Evolutionary conservation across 2,329 filamentous ascomycete genomes (phyloP).

Genomic region (Penicillium sp.): DNA sequence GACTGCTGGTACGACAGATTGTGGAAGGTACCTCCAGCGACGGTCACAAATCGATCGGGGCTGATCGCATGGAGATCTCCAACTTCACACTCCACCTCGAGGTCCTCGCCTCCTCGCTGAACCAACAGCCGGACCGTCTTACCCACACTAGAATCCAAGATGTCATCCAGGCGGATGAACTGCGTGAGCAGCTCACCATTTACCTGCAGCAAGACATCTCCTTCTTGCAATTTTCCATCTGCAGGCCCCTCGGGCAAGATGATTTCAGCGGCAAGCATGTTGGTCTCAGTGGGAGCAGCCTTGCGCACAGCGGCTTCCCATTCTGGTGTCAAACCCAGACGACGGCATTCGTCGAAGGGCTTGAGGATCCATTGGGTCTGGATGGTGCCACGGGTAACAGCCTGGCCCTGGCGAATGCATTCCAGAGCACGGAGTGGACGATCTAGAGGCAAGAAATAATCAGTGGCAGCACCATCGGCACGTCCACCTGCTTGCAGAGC

Average conservation of each 20-base stretch:
- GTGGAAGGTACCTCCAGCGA: slow-evolving; percentile 93
- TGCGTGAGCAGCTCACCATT: slow-evolving; percentile 92
- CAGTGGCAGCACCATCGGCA: slow-evolving; percentile 91
- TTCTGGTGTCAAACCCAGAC: slow-evolving; percentile 78
- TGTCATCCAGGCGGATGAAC: slow-evolving; percentile 88
- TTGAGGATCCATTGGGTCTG: slow-evolving; percentile 97
- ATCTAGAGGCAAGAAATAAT: slow-evolving; percentile 95
- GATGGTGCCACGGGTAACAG: slow-evolving; percentile 89
- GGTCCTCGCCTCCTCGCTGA: slow-evolving; percentile 84
- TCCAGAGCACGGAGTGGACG: slow-evolving; percentile 83
- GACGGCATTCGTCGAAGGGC: slow-evolving; percentile 93
- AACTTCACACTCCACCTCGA: slow-evolving; percentile 82
- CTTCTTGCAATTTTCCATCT: slow-evolving; percentile 84
- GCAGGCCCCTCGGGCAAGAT: slow-evolving; percentile 89
- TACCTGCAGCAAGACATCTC: slow-evolving; percentile 89
- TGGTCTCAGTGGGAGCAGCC: slow-evolving; percentile 87
- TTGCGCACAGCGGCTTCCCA: slow-evolving; percentile 86
- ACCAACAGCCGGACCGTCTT: slow-evolving; percentile 77
- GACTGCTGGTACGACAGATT: slow-evolving; percentile 96
- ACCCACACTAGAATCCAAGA: slow-evolving; percentile 85
- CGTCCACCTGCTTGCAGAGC: slow-evolving; percentile 92
- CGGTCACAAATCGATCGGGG: slow-evolving; percentile 91
- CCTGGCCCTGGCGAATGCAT: slow-evolving; percentile 75
- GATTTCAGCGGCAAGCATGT: slow-evolving; percentile 96
- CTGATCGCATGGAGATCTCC: slow-evolving; percentile 93